A percentile compares a stretch with the other conserved stretches of the same genome.
Conservation (phyloP, 306 rosid species). For the Glycine soja region DNA sequence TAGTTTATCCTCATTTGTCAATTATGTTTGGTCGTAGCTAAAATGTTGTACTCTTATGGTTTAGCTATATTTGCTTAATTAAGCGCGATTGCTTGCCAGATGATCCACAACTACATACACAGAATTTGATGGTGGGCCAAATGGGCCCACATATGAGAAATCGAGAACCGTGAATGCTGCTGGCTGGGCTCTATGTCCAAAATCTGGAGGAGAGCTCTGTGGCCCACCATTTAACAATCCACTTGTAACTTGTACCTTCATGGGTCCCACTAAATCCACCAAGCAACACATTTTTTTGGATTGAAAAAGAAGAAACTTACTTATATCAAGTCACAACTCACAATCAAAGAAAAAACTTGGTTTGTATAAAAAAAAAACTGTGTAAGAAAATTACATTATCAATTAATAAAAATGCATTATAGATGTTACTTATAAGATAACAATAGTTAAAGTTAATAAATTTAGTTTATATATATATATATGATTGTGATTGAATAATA, state of each 20-base stretch:
- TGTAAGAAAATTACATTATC: no score
- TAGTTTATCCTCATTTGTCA: neutral
- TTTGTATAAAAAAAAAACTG: no score
- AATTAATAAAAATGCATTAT: no score
- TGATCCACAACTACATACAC: neutral
- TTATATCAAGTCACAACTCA: no score
- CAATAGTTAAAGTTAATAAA: no score
- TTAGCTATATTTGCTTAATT: no score
- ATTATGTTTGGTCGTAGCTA: neutral
- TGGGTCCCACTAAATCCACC: neutral
- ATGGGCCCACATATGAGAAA: constrained; percentile 29
- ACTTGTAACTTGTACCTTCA: neutral
- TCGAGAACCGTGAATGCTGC: constrained; percentile 44
- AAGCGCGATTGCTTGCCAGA: no score
- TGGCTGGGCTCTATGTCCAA: constrained; percentile 18
- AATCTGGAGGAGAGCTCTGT: neutral
- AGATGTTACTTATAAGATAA: no score
- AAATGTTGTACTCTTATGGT: no score
- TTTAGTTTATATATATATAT: no score
- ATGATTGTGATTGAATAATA: no score
- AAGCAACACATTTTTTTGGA: neutral
- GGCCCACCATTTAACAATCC: neutral
- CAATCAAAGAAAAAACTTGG: no score
- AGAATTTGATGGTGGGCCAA: neutral
- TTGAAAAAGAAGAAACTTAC: neutral